Base-by-base conservation (phyloP, 2,329 filamentous ascomycete species). In the Teratosphaeria pseudoeucalypti region DNA sequence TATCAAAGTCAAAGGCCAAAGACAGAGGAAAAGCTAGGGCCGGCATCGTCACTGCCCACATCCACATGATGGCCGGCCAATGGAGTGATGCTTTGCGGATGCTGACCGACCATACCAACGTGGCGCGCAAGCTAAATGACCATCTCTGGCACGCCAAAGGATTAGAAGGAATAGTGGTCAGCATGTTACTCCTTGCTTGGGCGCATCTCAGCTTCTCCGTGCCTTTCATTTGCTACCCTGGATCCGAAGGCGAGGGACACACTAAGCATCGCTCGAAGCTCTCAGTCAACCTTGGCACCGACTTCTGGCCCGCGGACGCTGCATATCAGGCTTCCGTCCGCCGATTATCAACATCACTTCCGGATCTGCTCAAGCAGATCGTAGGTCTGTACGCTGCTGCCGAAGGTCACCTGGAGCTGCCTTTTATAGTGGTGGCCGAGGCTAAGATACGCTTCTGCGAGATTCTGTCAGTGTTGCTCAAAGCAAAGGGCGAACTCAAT, bases 121-220 rank as follows among this genome's bases (percentile, higher is more conserved):
- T 87, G 66, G 87, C 90, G 16, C 87, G 90, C 67, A 85, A 85
- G 43, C 82, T 89, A 60, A 92, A 90, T 67, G 94, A 99, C 74
- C 90, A 96, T 73, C 73, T 97, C n/a, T 99, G 94, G 92, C 90
- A 96, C 75, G 94, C 89, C 19, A 97, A 97, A 74, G 92, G 90
- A 1, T 79, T 99, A 23, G 95, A 99, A 71, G 85, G 92, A 32
- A 89, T 95, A 61, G 77, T 94, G 54, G 81, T 95, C 29, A 90
- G 88, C 69, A 81, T 97, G 65, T 71, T 97, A 49, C 82, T 97
- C 67, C 84, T 95, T 62, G 88, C 86, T 34, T 96, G 91, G 89
- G 83, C 87, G 39, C 88, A 86, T 3, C 79, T 92, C 67, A 88
- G 94, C 69, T 97, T 97, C 67, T 82, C 86, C 67, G 82, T 94